Evolutionary conservation across 2,329 filamentous ascomycete genomes (phyloP), one percentile per base, ranked within the genome.

Genomic region (Setomelanomma holmii): DNA sequence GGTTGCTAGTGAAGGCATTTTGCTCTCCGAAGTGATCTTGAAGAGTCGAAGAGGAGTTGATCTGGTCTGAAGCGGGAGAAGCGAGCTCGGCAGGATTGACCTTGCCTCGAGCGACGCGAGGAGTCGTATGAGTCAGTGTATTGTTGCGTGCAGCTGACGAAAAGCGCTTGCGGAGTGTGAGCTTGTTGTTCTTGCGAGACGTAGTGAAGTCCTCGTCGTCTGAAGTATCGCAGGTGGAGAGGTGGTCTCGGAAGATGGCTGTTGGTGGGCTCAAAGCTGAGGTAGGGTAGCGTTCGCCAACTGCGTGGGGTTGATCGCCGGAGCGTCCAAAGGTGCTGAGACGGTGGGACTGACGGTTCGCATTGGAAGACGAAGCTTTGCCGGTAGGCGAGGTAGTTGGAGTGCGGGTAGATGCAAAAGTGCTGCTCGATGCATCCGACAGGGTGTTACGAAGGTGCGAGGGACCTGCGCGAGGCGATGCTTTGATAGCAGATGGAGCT

Each of bases 241-340:
- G 57, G 41, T 67, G 53, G 24, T 67, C 64, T 22, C 61, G 53
- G 50, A 66, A 63, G 55, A 66, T 62, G 16, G 60, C 58, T 24
- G 68, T 61, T 10, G 79, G 79, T 38, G 78, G 76, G 16, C 72
- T 76, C 24, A 80, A 67, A 40, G 74, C 75, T 45, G 76, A 78
- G 8, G 76, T 79, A 21, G 79, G 79, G 59, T 82, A 82, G 21
- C 79, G 77, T 51, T 81, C 79, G 35, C 79, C 79, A 22, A 75
- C 74, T 44, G 72, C 74, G 62, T 75, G 70, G 43, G 66, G 48
- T 33, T 64, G 60, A 50, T 69, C 67, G 22, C 58, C 56, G 50
- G 47, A 56, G 46, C 61, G 61, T 21, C 68, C 56, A 42, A 63
- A 64, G 27, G 65, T 33, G 51, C 58, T 61, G 58, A 65, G 59